Evolutionary conservation across 306 rosid genomes (phyloP).

Genomic region (Rosa persica): DNA sequence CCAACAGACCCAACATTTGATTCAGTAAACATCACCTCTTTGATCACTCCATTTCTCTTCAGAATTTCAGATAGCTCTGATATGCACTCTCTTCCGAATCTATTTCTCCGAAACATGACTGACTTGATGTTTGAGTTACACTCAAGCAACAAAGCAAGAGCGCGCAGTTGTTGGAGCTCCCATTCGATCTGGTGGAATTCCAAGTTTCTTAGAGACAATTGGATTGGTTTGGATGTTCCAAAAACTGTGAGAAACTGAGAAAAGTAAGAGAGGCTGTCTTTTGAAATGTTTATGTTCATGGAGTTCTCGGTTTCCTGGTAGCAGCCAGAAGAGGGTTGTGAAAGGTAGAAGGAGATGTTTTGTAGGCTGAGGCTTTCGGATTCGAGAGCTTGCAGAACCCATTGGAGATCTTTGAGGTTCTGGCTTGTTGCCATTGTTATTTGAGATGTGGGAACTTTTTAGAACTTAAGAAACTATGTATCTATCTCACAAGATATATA

Average conservation of each 20-base stretch:
- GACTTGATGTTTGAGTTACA: constrained; percentile 42
- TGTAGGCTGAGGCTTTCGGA: constrained; percentile 53
- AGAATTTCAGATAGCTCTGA: constrained; percentile 49
- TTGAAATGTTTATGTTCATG: constrained; percentile 62
- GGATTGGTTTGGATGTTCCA: constrained; percentile 32
- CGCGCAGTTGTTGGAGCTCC: constrained; percentile 49
- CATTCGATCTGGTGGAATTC: constrained; percentile 79
- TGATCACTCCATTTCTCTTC: constrained; percentile 55
- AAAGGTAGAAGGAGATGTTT: constrained; percentile 77
- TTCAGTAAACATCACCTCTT: constrained; percentile 81
- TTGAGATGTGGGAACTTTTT: not conserved
- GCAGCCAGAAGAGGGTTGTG: constrained; percentile 63
- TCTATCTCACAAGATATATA: constrained; percentile 4
- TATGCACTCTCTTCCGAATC: constrained; percentile 49
- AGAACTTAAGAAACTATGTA: constrained; percentile 20
- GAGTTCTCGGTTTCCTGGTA: constrained; percentile 81
- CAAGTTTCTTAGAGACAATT: constrained; percentile 55
- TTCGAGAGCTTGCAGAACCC: constrained; percentile 52
- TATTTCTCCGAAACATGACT: constrained; percentile 61
- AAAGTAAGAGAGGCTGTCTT: constrained; percentile 48
- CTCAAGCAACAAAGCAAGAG: constrained; percentile 50
- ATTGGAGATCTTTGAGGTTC: constrained; percentile 55
- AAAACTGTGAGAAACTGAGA: constrained; percentile 50
- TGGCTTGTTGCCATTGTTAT: constrained; percentile 63
- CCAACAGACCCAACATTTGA: constrained; percentile 68